Percentiles rank a stretch among this genome's conserved stretches.
Evolutionary conservation across 176 grass and related monocot genomes (phyloP).

Genomic region (Echinochloa phyllopogon): DNA sequence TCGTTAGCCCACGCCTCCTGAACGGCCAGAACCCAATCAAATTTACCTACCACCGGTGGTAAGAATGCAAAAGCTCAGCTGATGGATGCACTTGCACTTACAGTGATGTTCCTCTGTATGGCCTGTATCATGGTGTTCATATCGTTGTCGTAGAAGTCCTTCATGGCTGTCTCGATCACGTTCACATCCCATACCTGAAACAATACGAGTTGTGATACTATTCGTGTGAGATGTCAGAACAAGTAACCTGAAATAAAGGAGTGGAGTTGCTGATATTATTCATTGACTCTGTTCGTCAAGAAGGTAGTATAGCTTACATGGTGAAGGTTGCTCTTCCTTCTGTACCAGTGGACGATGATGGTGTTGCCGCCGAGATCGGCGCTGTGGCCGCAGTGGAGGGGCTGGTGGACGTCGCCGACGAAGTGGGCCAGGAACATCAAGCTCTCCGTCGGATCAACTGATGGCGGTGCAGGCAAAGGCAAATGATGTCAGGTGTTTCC

Average conservation of each 20-base stretch:
- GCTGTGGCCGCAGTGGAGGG: conserved; percentile 52
- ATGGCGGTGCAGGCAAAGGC: background rate
- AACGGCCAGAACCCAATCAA: background rate
- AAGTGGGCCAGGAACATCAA: conserved; percentile 77
- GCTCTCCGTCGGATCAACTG: conserved; percentile 56
- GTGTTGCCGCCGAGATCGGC: conserved; percentile 61
- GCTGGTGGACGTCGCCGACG: conserved; percentile 75
- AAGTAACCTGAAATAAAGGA: background rate
- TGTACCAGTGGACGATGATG: conserved; percentile 68
- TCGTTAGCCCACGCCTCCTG: conserved; percentile 59
- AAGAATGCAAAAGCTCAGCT: background rate
- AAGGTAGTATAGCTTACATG: conserved; percentile 20
- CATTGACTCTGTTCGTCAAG: background rate
- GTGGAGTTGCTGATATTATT: background rate
- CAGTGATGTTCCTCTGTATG: conserved; percentile 85
- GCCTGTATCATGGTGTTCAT: conserved; percentile 64
- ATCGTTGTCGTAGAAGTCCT: conserved; percentile 72
- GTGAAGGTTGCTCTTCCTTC: conserved; percentile 69
- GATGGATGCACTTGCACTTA: conserved; percentile 25
- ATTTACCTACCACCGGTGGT: too few relatives aligned
- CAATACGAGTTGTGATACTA: background rate
- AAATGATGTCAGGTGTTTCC: background rate
- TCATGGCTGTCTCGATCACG: conserved; percentile 85
- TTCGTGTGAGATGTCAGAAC: background rate
- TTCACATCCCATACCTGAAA: conserved; percentile 81